Percentiles rank a stretch among this genome's conserved stretches.
Conservation (phyloP, 2,329 filamentous ascomycete species). For the Epicoccum nigrum region DNA sequence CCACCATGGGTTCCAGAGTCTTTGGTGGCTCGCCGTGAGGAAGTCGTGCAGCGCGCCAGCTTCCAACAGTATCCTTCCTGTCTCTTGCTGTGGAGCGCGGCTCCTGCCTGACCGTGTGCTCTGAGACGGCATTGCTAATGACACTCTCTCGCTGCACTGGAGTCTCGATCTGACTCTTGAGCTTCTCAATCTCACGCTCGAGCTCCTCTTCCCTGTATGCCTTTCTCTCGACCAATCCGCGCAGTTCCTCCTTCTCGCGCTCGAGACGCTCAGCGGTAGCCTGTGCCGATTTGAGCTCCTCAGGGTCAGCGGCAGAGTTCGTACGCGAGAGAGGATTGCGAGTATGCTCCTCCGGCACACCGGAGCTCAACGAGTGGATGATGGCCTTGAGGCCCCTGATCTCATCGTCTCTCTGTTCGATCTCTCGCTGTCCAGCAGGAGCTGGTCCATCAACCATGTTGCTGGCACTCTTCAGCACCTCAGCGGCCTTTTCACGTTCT, state of each 20-base stretch:
- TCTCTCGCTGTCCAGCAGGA: slow-evolving; percentile 66
- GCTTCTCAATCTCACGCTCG: slow-evolving; percentile 75
- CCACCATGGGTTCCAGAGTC: slow-evolving; percentile 70
- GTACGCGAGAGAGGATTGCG: slow-evolving; percentile 41
- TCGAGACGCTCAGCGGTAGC: slow-evolving; percentile 73
- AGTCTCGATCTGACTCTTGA: slow-evolving; percentile 50
- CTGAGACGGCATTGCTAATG: slow-evolving; percentile 58
- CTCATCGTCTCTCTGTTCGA: slow-evolving; percentile 96
- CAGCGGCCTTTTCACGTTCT: slow-evolving; percentile 82
- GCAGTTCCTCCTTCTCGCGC: slow-evolving; percentile 78
- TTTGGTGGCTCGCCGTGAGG: slow-evolving; percentile 46
- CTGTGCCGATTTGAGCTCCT: slow-evolving; percentile 64
- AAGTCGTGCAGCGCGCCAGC: slow-evolving; percentile 55
- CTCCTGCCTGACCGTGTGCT: slow-evolving; percentile 53
- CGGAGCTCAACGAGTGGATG: slow-evolving; percentile 90
- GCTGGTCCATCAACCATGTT: slow-evolving; percentile 52
- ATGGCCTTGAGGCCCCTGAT: slow-evolving; percentile 97
- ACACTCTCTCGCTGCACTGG: slow-evolving; percentile 59
- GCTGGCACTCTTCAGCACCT: slow-evolving; percentile 61
- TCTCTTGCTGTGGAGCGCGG: slow-evolving; percentile 67
- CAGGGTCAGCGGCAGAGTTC: slow-evolving; percentile 38
- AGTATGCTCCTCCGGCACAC: slow-evolving; percentile 55
- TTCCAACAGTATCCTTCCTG: slow-evolving; percentile 69
- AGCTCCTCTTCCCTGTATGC: slow-evolving; percentile 79
- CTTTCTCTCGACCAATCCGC: slow-evolving; percentile 74